phyloP scores from a whole-genome alignment of 176 grass and related monocot species.

The Bonia amplexicaulis region DNA sequence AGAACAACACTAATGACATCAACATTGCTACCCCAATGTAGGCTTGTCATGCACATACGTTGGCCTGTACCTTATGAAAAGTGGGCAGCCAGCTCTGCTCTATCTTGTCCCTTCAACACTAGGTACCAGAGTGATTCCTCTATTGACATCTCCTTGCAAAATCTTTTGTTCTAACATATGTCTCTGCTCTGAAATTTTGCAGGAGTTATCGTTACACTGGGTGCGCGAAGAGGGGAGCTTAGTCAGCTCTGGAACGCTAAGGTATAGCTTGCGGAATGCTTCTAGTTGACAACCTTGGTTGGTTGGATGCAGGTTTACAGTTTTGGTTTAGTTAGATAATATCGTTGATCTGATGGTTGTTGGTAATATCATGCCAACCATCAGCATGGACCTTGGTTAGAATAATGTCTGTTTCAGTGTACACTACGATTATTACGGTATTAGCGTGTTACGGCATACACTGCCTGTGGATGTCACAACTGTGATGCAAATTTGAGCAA shows the following conservation, averaged over 20 bases:
- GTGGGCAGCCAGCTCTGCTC: slow-evolving; percentile 90
- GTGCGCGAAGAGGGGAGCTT: slow-evolving; percentile 67
- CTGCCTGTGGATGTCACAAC: not conserved
- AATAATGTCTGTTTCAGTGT: not conserved
- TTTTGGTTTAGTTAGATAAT: not conserved
- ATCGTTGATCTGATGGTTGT: not conserved
- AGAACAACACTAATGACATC: not conserved
- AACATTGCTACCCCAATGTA: slow-evolving; percentile 29
- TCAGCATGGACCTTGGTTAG: not conserved
- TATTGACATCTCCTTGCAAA: not conserved
- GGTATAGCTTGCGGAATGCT: not conserved
- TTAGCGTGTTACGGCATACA: not conserved
- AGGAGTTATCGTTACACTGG: slow-evolving; percentile 54
- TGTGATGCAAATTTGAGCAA: slow-evolving; percentile 7
- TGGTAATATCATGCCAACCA: not conserved
- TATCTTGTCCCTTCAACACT: slow-evolving; percentile 94
- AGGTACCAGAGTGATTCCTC: slow-evolving; percentile 36
- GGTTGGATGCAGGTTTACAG: not conserved
- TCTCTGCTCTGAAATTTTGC: not conserved
- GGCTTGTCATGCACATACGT: slow-evolving; percentile 83
- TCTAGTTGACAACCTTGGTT: not conserved
- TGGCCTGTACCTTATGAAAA: slow-evolving; percentile 76
- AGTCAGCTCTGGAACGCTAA: slow-evolving; percentile 70
- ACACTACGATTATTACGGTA: not conserved
- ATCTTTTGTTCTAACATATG: not conserved